Percentiles rank a stretch among this genome's conserved stretches.
phyloP scores from a whole-genome alignment of 306 rosid genomes.

The Boehmeria nivea region DNA sequence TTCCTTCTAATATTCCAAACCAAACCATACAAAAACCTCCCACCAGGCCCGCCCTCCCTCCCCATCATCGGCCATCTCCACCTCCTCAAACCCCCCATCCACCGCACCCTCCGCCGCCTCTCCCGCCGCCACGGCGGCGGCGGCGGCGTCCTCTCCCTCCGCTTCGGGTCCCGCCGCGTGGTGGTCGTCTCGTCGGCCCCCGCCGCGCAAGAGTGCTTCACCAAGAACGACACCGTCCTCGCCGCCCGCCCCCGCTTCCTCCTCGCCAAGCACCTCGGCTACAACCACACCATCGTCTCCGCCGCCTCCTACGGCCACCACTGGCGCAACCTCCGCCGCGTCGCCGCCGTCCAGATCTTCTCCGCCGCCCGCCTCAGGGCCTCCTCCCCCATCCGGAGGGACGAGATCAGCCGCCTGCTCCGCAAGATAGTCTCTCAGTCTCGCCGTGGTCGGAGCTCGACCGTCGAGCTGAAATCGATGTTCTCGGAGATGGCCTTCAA shows the following conservation, averaged over 20 bases:
- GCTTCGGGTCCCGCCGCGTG: constrained; percentile 8
- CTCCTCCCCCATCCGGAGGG: constrained; percentile 27
- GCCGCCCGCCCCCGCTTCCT: constrained; percentile 26
- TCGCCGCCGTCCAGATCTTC: constrained; percentile 7
- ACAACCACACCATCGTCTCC: constrained; percentile 17
- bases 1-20: constrained; percentile 14
- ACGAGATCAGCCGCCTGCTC: constrained; percentile 29
- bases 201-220: constrained; percentile 43
- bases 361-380: constrained; percentile 9
- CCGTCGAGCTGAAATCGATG: constrained; percentile 28
- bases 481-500: constrained; percentile 51
- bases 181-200: constrained; percentile 41
- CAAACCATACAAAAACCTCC: neutral
- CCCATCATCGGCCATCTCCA: constrained; percentile 47
- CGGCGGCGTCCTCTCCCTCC: constrained; percentile 23
- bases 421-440: constrained; percentile 22
- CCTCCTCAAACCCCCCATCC: constrained; percentile 31
- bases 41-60: constrained; percentile 26
- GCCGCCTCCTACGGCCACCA: constrained; percentile 38
- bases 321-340: constrained; percentile 38
- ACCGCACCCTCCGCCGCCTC: constrained; percentile 20
- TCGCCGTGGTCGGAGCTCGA: neutral
- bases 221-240: constrained; percentile 39
- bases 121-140: constrained; percentile 21
- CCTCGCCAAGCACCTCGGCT: constrained; percentile 24